Percentiles rank a stretch among this genome's conserved stretches.
Evolutionary conservation across 306 rosid species (phyloP).

Genomic region (Casuarina equisetifolia): DNA sequence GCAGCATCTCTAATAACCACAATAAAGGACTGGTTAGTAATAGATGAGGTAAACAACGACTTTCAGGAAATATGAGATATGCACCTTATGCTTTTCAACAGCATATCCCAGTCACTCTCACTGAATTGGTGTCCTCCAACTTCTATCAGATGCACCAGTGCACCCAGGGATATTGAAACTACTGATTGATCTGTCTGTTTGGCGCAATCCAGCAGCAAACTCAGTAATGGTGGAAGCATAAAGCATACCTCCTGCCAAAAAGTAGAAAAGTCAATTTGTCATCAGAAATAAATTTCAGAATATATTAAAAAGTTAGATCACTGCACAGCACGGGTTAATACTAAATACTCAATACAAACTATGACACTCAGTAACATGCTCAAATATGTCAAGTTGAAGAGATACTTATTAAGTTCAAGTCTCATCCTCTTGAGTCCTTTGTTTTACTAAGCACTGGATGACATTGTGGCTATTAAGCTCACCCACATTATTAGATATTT

Average conservation of each 20-base stretch:
- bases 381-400: slow-evolving; percentile 25
- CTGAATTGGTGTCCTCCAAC: slow-evolving; percentile 99
- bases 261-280: slow-evolving; percentile 19
- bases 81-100: slow-evolving; percentile 91
- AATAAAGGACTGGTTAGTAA: slow-evolving; percentile 24
- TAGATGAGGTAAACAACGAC: slow-evolving; percentile 17
- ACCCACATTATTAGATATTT: not conserved
- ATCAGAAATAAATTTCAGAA: slow-evolving; percentile 16
- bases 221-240: slow-evolving; percentile 88
- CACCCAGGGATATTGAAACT: slow-evolving; percentile 97
- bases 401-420: slow-evolving; percentile 6
- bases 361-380: slow-evolving; percentile 8
- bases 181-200: slow-evolving; percentile 96
- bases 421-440: not conserved
- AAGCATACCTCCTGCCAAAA: slow-evolving; percentile 93
- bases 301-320: slow-evolving; percentile 14
- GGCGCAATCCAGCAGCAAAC: slow-evolving; percentile 96
- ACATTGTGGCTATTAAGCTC: not conserved
- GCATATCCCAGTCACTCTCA: slow-evolving; percentile 88
- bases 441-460: not conserved
- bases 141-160: slow-evolving; percentile 92
- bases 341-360: slow-evolving; percentile 8
- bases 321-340: slow-evolving; percentile 4
- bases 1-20: slow-evolving; percentile 75
- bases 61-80: slow-evolving; percentile 25